Base-by-base conservation (phyloP, 129 eudicot species). In the Mikania micrantha region DNA sequence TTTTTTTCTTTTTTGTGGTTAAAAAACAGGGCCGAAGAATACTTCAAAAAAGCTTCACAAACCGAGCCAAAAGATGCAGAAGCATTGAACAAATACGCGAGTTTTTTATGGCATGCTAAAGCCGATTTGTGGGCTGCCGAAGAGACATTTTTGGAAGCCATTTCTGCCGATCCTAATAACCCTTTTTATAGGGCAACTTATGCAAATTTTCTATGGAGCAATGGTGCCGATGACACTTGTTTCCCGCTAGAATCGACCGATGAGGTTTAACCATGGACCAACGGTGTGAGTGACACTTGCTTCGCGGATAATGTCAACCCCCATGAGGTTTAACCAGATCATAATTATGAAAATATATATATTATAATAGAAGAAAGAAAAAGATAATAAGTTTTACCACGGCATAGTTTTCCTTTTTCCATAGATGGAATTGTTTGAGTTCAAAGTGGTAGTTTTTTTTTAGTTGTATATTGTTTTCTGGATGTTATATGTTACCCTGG, bases 51-150 rank as follows among this genome's bases (percentile, higher is more conserved):
- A 72, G 99, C 99, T 2, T 76, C 70, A 11, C 47, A 64, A 60
- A 88, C 76, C 66, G 97, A 94, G 88, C 97, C 99, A 28, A 89
- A 84, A 76, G 97, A 94, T 71, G 95, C 95, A 0, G 99, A 94
- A 49, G 82, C 97, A 15, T 60, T 84, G 52, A 83, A 75, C 77
- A 89, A 94, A 63, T 94, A 89, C 34, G 99, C 99, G 8, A 81
- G 66, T 60, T 94, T 94, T 85, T 57, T 94, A 45, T 94, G 99
- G 99, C 73, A 65, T n/a, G 97, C 78, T 9, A 89, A 77, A 72
- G 78, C 85, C 0, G 95, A 94, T 60, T 78, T 94, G 28, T 89
- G 97, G 97, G 93, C 83, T 1, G 97, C 99, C 9, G 99, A 94
- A 61, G 99, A 94, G 80, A 83, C 83, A 24, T 94, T 74, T 64